Percentiles rank a stretch among this genome's conserved stretches.
These are phyloP conservation scores for Cordyceps cateniannulata DNA, from an alignment of 2,329 filamentous ascomycete genomes.

Conservation along the genomic window DNA sequence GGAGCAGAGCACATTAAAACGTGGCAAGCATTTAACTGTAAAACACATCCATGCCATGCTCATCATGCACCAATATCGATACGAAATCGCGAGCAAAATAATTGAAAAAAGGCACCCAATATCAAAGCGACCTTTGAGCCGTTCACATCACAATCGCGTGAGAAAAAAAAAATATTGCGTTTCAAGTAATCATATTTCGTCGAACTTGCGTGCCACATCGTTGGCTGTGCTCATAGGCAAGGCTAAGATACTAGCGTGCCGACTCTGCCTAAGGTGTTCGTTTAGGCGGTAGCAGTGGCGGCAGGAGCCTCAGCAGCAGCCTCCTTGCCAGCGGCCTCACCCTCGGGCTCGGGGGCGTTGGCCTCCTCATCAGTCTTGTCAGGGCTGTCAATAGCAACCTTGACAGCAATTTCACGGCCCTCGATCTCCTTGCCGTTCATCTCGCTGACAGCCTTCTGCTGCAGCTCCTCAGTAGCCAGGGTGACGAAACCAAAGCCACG, in stretches of 20 bases:
- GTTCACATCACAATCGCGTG: slow-evolving; percentile 4
- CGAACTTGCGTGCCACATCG: slow-evolving; percentile 34
- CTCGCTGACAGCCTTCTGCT: slow-evolving; percentile 93
- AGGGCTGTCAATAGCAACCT: slow-evolving; percentile 98
- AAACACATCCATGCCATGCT: slow-evolving; percentile 6
- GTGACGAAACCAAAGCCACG: slow-evolving; percentile 99
- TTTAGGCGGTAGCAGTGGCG: slow-evolving; percentile 25
- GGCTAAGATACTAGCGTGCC: slow-evolving; percentile 8
- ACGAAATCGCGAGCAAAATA: slow-evolving; percentile 12
- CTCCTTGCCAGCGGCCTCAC: slow-evolving; percentile 36
- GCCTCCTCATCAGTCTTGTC: slow-evolving; percentile 91
- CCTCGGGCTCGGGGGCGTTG: slow-evolving; percentile 45
- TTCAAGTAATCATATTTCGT: slow-evolving; percentile 29
- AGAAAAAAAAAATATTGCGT: neutral
- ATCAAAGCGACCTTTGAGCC: slow-evolving; percentile 3
- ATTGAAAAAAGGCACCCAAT: slow-evolving; percentile 15
- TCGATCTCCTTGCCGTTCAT: slow-evolving; percentile 99
- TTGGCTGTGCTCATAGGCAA: slow-evolving; percentile 25
- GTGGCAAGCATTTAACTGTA: neutral
- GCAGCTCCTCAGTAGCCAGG: slow-evolving; percentile 86
- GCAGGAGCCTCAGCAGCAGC: slow-evolving; percentile 26
- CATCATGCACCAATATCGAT: slow-evolving; percentile 11
- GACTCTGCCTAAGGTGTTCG: slow-evolving; percentile 5
- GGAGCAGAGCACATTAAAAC: slow-evolving; percentile 6
- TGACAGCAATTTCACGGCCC: slow-evolving; percentile 97